Percentiles rank a stretch among this genome's conserved stretches.
These are phyloP conservation scores for Cutaneotrichosporon cyanovorans DNA, from an alignment of 1,284 basidiomycete genomes.

Conservation along the genomic window DNA sequence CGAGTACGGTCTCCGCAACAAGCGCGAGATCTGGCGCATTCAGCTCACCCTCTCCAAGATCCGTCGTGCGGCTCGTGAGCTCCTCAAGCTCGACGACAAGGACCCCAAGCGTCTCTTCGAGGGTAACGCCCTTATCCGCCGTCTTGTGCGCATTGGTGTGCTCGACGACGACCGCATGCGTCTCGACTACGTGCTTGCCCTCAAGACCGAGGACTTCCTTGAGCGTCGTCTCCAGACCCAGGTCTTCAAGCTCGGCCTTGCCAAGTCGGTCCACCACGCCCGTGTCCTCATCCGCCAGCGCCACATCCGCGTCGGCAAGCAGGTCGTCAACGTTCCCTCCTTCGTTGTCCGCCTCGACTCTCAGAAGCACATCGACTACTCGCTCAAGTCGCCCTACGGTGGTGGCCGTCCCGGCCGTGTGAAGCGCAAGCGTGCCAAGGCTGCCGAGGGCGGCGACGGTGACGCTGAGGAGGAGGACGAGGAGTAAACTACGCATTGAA, in stretches of 20 bases:
- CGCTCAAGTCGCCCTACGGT: slow-evolving; percentile 94
- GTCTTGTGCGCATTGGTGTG: slow-evolving; percentile 98
- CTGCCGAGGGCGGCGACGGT: slow-evolving; percentile 85
- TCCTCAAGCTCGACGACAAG: slow-evolving; percentile 99
- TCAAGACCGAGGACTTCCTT: slow-evolving; percentile 99
- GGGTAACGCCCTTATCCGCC: slow-evolving; percentile 94
- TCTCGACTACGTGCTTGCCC: slow-evolving; percentile 98
- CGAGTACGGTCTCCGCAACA: slow-evolving; percentile 99
- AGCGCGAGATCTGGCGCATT: slow-evolving; percentile 99
- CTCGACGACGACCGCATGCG: slow-evolving; percentile 98
- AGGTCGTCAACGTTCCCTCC: slow-evolving; percentile 98
- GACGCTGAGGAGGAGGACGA: slow-evolving; percentile 82
- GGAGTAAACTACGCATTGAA: slow-evolving; percentile 27
- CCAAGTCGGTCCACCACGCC: slow-evolving; percentile 97
- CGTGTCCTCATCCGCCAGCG: slow-evolving; percentile 96
- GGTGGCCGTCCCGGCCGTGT: slow-evolving; percentile 95
- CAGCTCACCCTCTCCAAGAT: slow-evolving; percentile 97
- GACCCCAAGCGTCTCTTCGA: slow-evolving; percentile 99
- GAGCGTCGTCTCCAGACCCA: slow-evolving; percentile 98
- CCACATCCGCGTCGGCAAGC: slow-evolving; percentile 80
- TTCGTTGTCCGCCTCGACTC: slow-evolving; percentile 97
- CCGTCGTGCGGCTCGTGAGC: slow-evolving; percentile 99
- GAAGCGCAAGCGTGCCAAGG: slow-evolving; percentile 95
- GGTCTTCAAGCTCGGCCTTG: slow-evolving; percentile 93
- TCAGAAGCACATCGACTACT: slow-evolving; percentile 99